Base-by-base conservation (phyloP, 352 stramenopile genomes). In the Phytopythium helicoides region DNA sequence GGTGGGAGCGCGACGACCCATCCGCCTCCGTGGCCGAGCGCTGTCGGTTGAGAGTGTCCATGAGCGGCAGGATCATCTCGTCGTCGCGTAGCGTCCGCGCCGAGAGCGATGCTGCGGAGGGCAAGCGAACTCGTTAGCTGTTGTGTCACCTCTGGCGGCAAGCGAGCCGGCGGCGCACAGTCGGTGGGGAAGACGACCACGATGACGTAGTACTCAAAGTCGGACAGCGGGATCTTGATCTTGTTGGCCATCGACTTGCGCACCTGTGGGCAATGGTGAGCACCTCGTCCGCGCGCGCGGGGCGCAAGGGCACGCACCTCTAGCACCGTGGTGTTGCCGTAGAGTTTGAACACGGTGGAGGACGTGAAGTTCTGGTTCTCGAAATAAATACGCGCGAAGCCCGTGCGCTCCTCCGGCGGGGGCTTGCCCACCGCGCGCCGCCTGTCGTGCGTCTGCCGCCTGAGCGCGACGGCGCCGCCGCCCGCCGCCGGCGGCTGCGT, bases 371-470 rank as follows among this genome's bases (percentile, higher is more conserved):
- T 87, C 40, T 85, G 71, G 61, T 84, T 90, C 42, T 94, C 77
- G 54, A 90, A 94, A 62, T 87, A 94, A 60, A 94, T 94, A 37
- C 84, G 69, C 26, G 79, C 84, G 57, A 89, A 94, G 15, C 76
- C 84, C 31, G 74, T 78, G 44, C 76, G 73, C 21, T 87, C 76
- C 5, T 88, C 70, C 19, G 58, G 48, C 42, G 58, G 48, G 0
- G 51, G 54, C 36, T 76, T 76, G 22, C 45, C 54, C 4, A 25
- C 25, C 42, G 37, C 31, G 47, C 40, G 21, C 22, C 36, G 26
- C 37, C 40, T 16, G n/a, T 50, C 23, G 3, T 26, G n/a, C n/a
- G 46, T 18, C 9, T 33, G 46, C 7, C 18, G 12, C 28, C 26
- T 1, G 11, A 41, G 18, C 46, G 46, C 18, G 6, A 21, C 46